Conservation (phyloP, 2,329 filamentous ascomycete species). For the Colletotrichum truncatum region DNA sequence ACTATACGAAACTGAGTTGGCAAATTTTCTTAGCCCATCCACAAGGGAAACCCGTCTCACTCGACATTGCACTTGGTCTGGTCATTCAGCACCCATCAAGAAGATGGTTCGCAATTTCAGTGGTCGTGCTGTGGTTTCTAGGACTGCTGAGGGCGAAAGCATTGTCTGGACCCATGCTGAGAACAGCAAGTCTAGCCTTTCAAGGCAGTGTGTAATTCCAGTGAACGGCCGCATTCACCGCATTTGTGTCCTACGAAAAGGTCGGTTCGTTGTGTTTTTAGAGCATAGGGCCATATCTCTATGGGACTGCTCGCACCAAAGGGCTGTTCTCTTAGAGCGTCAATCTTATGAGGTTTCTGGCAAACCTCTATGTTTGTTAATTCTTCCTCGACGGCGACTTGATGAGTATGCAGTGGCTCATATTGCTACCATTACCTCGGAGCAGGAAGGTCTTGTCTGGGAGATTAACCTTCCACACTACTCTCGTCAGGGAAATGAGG, state of each 20-base stretch:
- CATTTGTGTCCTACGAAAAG: constrained; percentile 80
- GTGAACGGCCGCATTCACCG: constrained; percentile 79
- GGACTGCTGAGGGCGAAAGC: constrained; percentile 80
- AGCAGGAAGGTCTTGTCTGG: constrained; percentile 84
- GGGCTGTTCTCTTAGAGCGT: constrained; percentile 67
- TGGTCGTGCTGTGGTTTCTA: constrained; percentile 81
- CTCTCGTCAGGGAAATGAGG: constrained; percentile 34
- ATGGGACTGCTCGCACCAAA: constrained; percentile 77
- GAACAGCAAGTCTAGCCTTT: constrained; percentile 61
- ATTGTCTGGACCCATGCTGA: constrained; percentile 82
- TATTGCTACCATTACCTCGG: constrained; percentile 83
- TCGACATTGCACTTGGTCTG: constrained; percentile 78
- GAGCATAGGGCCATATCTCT: constrained; percentile 75
- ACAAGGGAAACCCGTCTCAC: constrained; percentile 68
- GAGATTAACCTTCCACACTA: constrained; percentile 71
- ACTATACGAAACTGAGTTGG: constrained; percentile 81
- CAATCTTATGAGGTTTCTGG: constrained; percentile 68
- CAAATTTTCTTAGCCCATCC: constrained; percentile 81
- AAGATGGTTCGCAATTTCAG: constrained; percentile 89
- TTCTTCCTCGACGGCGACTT: constrained; percentile 71
- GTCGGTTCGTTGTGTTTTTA: constrained; percentile 83
- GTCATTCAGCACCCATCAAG: constrained; percentile 81
- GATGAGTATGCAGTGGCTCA: constrained; percentile 69
- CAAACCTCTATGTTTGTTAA: constrained; percentile 82
- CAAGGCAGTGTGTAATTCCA: constrained; percentile 74